These are phyloP conservation scores for Corniculantispora saksenae DNA, from an alignment of 2,329 filamentous ascomycete genomes.

Conservation along the genomic window DNA sequence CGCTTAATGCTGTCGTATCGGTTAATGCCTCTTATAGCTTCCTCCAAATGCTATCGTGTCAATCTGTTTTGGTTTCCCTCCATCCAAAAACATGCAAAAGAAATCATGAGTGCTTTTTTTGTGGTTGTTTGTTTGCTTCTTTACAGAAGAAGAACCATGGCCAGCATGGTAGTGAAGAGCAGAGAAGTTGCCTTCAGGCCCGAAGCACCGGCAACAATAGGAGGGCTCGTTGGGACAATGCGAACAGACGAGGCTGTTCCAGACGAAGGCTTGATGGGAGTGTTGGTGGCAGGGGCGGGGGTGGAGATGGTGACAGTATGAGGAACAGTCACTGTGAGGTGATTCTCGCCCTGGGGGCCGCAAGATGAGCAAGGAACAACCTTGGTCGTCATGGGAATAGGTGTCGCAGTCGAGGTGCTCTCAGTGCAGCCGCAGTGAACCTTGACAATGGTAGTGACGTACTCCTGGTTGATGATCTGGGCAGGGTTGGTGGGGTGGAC, in stretches of 20 bases:
- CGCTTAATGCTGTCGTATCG: conserved; percentile 9
- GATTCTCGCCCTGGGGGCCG: conserved; percentile 1
- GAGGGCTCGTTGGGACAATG: neutral
- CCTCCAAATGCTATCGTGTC: neutral
- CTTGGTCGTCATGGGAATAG: conserved; percentile 14
- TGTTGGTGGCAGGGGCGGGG: neutral
- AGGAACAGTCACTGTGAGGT: conserved; percentile 13
- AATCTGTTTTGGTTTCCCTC: neutral
- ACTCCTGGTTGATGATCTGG: neutral
- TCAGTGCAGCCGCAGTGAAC: conserved; percentile 17
- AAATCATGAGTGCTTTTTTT: neutral
- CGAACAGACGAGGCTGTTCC: neutral
- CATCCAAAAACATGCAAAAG: neutral
- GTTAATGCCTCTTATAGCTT: neutral
- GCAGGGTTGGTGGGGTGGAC: conserved; percentile 8
- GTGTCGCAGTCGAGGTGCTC: neutral
- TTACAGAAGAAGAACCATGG: conserved; percentile 17
- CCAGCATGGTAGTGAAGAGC: conserved; percentile 15
- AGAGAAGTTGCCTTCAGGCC: conserved; percentile 5
- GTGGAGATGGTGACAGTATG: neutral
- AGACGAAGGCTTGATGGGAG: neutral
- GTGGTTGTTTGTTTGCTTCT: neutral
- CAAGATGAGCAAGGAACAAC: conserved; percentile 13
- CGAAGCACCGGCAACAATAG: neutral
- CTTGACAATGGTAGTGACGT: conserved; percentile 15